These are phyloP conservation scores for Diacronema lutheri DNA, from an alignment of 78 protist genomes.

Conservation along the genomic window DNA sequence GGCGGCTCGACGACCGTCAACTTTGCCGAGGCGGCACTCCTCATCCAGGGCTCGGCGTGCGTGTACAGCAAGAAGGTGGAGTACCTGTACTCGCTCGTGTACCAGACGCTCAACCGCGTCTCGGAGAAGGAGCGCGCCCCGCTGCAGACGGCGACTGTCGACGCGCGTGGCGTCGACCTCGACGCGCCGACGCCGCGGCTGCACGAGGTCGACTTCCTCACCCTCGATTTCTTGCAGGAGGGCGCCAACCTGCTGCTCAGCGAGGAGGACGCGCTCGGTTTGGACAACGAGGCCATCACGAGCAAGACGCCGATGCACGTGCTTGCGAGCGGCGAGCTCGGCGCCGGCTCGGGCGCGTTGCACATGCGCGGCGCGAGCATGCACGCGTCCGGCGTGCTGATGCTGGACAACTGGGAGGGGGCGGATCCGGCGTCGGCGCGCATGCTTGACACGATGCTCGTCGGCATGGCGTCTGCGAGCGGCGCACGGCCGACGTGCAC, in stretches of 20 bases:
- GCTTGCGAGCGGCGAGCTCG: not conserved
- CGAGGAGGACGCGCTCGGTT: not conserved
- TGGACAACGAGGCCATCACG: not conserved
- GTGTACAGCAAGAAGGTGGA: constrained; percentile 87
- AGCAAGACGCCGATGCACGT: not conserved
- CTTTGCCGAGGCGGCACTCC: constrained; percentile 90
- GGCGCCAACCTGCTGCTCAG: not conserved
- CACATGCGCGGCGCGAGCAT: not conserved
- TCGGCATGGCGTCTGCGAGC: no score
- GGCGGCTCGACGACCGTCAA: constrained; percentile 53
- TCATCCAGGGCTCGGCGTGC: constrained; percentile 88
- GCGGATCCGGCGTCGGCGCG: no score
- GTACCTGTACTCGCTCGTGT: constrained; percentile 66
- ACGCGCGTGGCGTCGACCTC: not conserved
- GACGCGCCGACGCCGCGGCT: not conserved
- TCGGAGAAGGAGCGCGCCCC: constrained; percentile 29
- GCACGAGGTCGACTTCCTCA: not conserved
- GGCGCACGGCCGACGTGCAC: no score
- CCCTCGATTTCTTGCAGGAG: constrained; percentile 32
- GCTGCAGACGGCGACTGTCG: not conserved
- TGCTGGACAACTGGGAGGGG: not conserved
- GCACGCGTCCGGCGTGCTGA: constrained; percentile 3
- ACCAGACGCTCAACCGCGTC: constrained; percentile 65
- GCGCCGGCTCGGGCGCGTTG: no score
- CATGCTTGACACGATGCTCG: no score